These are phyloP conservation scores for Calvatia gigantea DNA, from an alignment of 768 basidiomycete genomes.

Conservation along the genomic window DNA sequence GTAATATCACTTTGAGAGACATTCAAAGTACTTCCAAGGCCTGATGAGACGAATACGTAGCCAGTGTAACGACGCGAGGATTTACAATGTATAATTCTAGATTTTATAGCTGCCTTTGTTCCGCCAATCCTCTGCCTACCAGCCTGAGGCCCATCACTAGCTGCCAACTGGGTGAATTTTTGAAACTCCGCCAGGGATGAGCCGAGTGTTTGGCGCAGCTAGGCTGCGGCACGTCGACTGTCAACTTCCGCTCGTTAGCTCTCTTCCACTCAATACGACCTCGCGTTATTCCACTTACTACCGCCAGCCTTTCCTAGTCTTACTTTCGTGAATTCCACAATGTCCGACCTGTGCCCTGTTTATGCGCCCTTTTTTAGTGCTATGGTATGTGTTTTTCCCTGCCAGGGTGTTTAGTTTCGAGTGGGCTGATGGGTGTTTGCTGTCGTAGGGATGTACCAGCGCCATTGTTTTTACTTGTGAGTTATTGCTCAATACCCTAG, in stretches of 20 bases:
- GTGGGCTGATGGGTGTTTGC: constrained; percentile 14
- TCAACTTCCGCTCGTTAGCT: constrained; percentile 9
- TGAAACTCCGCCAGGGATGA: constrained; percentile 10
- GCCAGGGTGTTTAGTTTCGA: neutral
- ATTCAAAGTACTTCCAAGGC: neutral
- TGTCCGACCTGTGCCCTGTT: constrained; percentile 86
- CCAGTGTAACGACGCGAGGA: neutral
- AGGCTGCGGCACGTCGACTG: neutral
- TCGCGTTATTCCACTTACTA: neutral
- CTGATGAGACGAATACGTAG: neutral
- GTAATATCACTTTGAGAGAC: constrained; percentile 22
- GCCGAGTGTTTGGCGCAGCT: neutral
- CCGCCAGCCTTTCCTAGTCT: neutral
- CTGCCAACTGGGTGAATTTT: too few relatives aligned
- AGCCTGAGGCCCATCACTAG: too few relatives aligned
- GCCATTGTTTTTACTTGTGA: constrained; percentile 98
- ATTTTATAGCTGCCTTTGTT: too few relatives aligned
- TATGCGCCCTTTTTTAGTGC: constrained; percentile 99
- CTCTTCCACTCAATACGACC: neutral
- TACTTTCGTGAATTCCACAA: constrained; percentile 22
- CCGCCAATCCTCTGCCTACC: too few relatives aligned
- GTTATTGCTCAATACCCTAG: constrained; percentile 24
- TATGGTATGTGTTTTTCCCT: constrained; percentile 64
- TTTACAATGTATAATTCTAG: too few relatives aligned
- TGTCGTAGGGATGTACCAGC: constrained; percentile 82